Base-by-base conservation (phyloP, 2,329 filamentous ascomycete genomes). In the Epichloe elymi region DNA sequence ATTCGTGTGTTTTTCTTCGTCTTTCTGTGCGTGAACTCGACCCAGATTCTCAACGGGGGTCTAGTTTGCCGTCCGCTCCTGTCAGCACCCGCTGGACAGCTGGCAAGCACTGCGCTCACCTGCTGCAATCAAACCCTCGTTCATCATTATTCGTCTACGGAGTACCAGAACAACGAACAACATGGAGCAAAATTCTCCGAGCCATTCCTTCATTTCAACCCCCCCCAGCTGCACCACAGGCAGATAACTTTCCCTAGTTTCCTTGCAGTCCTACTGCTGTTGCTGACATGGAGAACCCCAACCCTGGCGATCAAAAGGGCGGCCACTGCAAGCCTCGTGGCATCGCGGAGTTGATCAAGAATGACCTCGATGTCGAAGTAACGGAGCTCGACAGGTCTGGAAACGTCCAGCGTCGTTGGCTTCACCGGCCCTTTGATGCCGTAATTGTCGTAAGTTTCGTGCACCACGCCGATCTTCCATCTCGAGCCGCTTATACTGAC, bases 351-450 rank as follows among this genome's bases (percentile, higher is more conserved):
- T 54, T 61, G 12, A 54, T 67, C 26, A 58, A 59, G 5, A 56
- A 53, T 20, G 58, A 58, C 12, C 46, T 54, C 23, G 59, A 61
- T 4, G 52, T 67, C 10, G 61, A 68, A 26, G 56, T 71, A 3
- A 39, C 58, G 2, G 69, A 71, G 54, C 60, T 67, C 2, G 69
- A 70, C 55, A 69, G 63, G 48, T 64, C 67, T 0, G 69, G 67
- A 4, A 60, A 67, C 35, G 50, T 66, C 8, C 61, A 64, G 19
- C 60, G 63, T 15, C 58, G 57, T 33, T 71, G 68, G 68, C 54
- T 60, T 8, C 67, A 69, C 23, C 57, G 56, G 1, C 50, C 58
- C 4, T 57, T 56, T 38, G 59, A 61, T 19, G 51, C 53, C 19
- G 55, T 64, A 15, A 49, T 61, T n/a, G 56, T 56, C 4, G 66